A percentile compares a stretch with the other conserved stretches of the same genome.
Evolutionary conservation across 2,329 filamentous ascomycete species (phyloP).

Genomic region (Bisporella sp.): DNA sequence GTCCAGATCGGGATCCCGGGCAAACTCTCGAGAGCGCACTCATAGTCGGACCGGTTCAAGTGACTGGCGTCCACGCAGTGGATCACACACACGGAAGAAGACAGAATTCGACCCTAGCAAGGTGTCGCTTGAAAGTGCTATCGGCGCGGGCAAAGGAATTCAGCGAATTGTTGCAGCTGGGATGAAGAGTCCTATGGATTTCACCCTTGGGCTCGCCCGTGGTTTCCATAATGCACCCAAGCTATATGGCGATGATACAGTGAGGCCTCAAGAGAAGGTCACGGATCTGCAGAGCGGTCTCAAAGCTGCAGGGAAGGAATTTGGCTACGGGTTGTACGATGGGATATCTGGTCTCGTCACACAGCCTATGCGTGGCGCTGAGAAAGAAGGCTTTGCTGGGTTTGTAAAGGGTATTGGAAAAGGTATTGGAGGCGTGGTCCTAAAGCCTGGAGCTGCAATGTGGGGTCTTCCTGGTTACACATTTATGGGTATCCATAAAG

Average conservation of each 20-base stretch:
- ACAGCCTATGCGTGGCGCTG: conserved; percentile 65
- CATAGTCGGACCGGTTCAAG: conserved; percentile 8
- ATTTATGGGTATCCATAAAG: conserved; percentile 75
- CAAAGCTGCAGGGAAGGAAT: conserved; percentile 70
- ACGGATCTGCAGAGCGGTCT: conserved; percentile 71
- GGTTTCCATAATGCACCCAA: conserved; percentile 85
- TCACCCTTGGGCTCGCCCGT: conserved; percentile 73
- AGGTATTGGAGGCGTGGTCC: conserved; percentile 71
- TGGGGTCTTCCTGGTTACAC: conserved; percentile 74
- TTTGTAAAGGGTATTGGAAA: conserved; percentile 75
- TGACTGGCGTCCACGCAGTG: conserved; percentile 11
- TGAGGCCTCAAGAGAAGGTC: conserved; percentile 72
- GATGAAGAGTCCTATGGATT: conserved; percentile 75
- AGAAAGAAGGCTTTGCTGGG: conserved; percentile 58
- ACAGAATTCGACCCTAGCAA: conserved; percentile 25
- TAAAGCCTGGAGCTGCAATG: conserved; percentile 66
- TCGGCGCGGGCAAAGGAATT: conserved; percentile 52
- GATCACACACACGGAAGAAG: conserved; percentile 11
- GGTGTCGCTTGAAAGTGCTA: conserved; percentile 46
- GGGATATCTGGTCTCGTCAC: conserved; percentile 75
- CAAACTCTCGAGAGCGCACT: conserved; percentile 5
- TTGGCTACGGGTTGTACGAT: conserved; percentile 72
- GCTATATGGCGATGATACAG: conserved; percentile 77
- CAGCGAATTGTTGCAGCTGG: conserved; percentile 68
- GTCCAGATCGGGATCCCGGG: conserved; percentile 10